Evolutionary conservation across 305 asterid genomes (phyloP), one percentile per base, ranked within the genome.

Genomic region (Rubia peregrina): DNA sequence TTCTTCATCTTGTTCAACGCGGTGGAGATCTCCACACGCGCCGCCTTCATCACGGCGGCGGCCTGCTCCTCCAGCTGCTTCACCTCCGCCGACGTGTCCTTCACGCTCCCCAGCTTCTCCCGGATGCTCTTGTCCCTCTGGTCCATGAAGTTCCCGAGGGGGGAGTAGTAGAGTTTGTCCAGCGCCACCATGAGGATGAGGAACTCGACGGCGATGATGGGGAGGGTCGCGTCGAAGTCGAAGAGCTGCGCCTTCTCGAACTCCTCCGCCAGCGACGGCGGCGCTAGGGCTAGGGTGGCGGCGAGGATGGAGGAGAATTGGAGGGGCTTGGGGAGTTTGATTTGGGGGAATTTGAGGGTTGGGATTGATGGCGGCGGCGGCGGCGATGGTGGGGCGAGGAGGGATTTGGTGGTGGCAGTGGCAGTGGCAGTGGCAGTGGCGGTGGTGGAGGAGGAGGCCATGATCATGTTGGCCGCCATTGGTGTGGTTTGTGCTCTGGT

Each of bases 1-100:
- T 83, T 93, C 95, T 88, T 90, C 98, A 90, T 90, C 91, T 90
- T 89, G 81, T 83, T 89, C 68, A 93, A 79, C 60, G 97, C 95
- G 41, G 92, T 90, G 33, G 98, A 75, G 41, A 93, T 89, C 88
- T 93, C 98, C 17, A 94, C 98, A 77, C 96, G 77, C 30, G 98
- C 98, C 42, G 98, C 98, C 80, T 62, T 89, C 92, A 93, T 81
- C 42, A 93, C 79, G 9, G 97, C 97, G 38, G 85, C 74, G 1
- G 87, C 97, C 78, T 93, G 94, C 0, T 81, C 96, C 70, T 93
- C 98, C 21, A 90, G 87, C 85, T 85, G 91, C 85, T 89, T 90
- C 69, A 90, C 96, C 79, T 90, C 97, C 30, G 67, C 21, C n/a
- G 97, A 89, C 7, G 94, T 90, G 82, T 93, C 98, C 85, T 90